A percentile compares a stretch with the other conserved stretches of the same genome.
These are phyloP conservation scores for Aspergillus neoniger DNA, from an alignment of 2,329 filamentous ascomycete species.

Conservation along the genomic window DNA sequence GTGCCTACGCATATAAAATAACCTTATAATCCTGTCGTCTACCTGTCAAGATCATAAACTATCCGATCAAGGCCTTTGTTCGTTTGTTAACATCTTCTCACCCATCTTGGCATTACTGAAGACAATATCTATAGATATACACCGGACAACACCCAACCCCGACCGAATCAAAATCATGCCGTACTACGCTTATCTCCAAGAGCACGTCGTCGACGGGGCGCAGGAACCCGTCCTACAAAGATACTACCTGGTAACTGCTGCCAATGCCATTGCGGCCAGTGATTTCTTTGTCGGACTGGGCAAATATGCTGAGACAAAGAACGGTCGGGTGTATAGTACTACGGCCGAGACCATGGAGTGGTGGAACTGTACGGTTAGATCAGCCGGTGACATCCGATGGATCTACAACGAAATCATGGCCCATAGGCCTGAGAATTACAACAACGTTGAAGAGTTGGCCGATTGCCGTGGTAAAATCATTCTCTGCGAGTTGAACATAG, in stretches of 20 bases:
- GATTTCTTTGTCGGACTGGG: neutral
- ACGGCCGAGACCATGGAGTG: neutral
- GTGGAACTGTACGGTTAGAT: neutral
- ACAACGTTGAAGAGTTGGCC: neutral
- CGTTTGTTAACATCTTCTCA: no score
- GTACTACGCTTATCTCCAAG: neutral
- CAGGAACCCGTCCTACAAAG: neutral
- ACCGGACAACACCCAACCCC: no score
- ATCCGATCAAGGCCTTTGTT: no score
- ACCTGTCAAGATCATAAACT: no score
- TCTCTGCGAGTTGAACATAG: neutral
- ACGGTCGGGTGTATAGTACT: neutral
- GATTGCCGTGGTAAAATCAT: neutral
- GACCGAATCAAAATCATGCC: neutral
- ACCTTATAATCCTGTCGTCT: no score
- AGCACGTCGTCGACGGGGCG: neutral
- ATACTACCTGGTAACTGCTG: neutral
- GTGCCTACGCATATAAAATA: no score
- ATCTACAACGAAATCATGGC: neutral
- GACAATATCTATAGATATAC: no score
- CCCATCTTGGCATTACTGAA: no score
- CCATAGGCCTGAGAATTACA: neutral
- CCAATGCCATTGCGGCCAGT: neutral
- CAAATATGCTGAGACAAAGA: neutral
- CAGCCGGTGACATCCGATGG: neutral